Evolutionary conservation across 208 protist species (phyloP).

Genomic region (Spongospora subterranea): DNA sequence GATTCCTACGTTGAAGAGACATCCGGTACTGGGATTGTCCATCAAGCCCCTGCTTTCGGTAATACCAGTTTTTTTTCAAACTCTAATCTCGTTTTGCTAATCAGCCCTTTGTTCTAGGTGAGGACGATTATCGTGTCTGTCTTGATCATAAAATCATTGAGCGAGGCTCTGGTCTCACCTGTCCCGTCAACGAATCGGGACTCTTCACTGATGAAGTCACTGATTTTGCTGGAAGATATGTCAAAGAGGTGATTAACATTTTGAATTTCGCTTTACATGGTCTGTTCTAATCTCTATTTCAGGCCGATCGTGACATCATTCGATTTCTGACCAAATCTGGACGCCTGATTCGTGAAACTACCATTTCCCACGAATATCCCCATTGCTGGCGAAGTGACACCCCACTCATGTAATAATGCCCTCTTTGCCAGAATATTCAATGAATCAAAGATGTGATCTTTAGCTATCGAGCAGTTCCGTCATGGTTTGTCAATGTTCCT

Average conservation of each 20-base stretch:
- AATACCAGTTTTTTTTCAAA: constrained; percentile 69
- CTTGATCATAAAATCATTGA: constrained; percentile 88
- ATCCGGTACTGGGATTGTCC: constrained; percentile 98
- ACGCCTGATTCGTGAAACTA: constrained; percentile 84
- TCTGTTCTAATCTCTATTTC: background rate
- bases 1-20: constrained; percentile 96
- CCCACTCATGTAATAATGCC: constrained; percentile 92
- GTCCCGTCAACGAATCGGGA: constrained; percentile 98
- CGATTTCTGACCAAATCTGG: constrained; percentile 87
- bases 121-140: constrained; percentile 99
- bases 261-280: background rate
- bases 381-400: constrained; percentile 99
- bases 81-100: constrained; percentile 98
- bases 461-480: constrained; percentile 84
- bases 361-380: constrained; percentile 96
- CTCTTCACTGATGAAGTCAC: constrained; percentile 91
- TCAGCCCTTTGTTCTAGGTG: constrained; percentile 98
- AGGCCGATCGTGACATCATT: constrained; percentile 90
- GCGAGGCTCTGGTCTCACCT: constrained; percentile 77
- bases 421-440: background rate
- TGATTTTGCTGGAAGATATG: constrained; percentile 91
- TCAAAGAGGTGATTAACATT: constrained; percentile 90
- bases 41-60: constrained; percentile 98
- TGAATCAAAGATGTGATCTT: background rate
- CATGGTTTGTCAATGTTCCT: constrained; percentile 98